Conservation (phyloP, 164 flowering plant genomes). For the Houttuynia cordata region DNA sequence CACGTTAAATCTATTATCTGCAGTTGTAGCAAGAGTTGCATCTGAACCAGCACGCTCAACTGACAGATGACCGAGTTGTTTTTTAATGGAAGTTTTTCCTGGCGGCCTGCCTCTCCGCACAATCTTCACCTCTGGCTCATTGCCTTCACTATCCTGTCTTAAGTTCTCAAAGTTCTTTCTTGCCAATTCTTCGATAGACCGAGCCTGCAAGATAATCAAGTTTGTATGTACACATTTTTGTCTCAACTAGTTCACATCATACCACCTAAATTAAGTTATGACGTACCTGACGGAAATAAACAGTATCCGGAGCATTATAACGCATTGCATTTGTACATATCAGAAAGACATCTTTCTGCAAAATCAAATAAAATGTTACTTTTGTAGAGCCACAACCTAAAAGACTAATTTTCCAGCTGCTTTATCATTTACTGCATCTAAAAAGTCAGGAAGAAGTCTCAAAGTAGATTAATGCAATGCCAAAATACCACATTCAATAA, state of each 20-base stretch:
- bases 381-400: neutral
- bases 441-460: too few species aligned
- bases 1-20: slow-evolving; percentile 24
- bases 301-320: slow-evolving; percentile 80
- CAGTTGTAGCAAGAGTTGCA: slow-evolving; percentile 44
- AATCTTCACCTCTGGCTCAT: slow-evolving; percentile 28
- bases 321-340: slow-evolving; percentile 92
- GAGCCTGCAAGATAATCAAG: slow-evolving; percentile 40
- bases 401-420: too few species aligned
- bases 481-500: too few species aligned
- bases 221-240: neutral
- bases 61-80: slow-evolving; percentile 24
- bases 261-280: neutral
- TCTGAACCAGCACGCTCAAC: slow-evolving; percentile 41
- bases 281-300: slow-evolving; percentile 81
- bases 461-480: too few species aligned
- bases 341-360: slow-evolving; percentile 76
- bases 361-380: neutral
- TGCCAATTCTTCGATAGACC: slow-evolving; percentile 81
- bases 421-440: too few species aligned
- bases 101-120: slow-evolving; percentile 64
- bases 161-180: slow-evolving; percentile 72
- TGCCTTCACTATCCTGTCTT: slow-evolving; percentile 62
- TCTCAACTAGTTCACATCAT: neutral
- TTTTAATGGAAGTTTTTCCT: slow-evolving; percentile 32